Base-by-base conservation (phyloP, 2,329 filamentous ascomycete genomes). In the Venturia aucupariae region DNA sequence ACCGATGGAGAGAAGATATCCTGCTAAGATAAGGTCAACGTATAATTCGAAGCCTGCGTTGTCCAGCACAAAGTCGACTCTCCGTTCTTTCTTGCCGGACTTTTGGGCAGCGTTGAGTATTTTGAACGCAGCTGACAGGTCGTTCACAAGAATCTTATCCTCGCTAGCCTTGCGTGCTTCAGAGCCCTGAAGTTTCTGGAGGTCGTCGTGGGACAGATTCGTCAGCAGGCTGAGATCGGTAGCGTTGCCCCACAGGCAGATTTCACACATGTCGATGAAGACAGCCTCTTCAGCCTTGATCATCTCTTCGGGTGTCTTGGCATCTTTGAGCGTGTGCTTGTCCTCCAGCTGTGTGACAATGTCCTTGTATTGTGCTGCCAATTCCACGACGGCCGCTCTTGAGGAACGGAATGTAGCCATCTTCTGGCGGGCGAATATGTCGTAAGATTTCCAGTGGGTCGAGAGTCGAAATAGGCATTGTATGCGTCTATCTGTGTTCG, bases 31-130 rank as follows among this genome's bases (percentile, higher is more conserved):
- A 11, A 99, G 82, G 72, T 99, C 94, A 68, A 97, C 94, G 72
- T 92, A 99, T 15, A 99, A 84, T 80, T 99, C 94, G 72, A 99
- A 99, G 6, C 94, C 94, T 24, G 94, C 91, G 70, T 99, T 99
- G 75, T 99, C 94, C 5, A 99, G 87, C 2, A 99, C 89, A 68
- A 99, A 93, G 71, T 99, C 94, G 2, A 99, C 88, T 19, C 90
- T 83, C 44, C 92, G 84, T 68, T 92, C 87, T 22, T 77, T 76
- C 66, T 81, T 79, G 72, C 85, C 85, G 35, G 83, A 83, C 27
- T 81, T 81, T 68, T 88, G 84, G 0, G 88, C 88, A 66, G 83
- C 80, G 64, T 82, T 84, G 27, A 96, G 81, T 0, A 84, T 76
- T 8, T 84, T 79, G 74, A 94, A 96, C 0, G 90, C 89, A 11